Evolutionary conservation across 352 stramenopile genomes (phyloP).

Genomic region (Pythium diclinum): DNA sequence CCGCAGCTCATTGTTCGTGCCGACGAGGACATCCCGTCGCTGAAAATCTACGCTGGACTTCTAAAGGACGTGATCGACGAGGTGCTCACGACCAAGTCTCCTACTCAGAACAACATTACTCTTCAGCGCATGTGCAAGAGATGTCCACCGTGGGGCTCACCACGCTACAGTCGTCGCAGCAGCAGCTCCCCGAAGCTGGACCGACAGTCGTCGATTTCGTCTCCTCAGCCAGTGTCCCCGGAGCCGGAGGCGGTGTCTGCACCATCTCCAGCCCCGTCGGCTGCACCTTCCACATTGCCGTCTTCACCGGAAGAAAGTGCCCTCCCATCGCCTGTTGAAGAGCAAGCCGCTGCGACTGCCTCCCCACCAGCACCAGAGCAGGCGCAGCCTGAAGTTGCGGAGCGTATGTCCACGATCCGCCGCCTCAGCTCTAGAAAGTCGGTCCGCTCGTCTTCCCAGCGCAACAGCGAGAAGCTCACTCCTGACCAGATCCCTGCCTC

Average conservation of each 20-base stretch:
- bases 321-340: neutral
- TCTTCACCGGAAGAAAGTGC: neutral
- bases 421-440: conserved; percentile 22
- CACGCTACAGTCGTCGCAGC: conserved; percentile 20
- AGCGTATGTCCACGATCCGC: conserved; percentile 15
- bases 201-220: conserved; percentile 8
- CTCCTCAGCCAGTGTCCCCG: conserved; percentile 8
- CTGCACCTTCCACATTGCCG: neutral
- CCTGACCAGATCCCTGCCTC: neutral
- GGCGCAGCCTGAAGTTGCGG: conserved; percentile 1
- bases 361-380: neutral
- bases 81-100: conserved; percentile 53
- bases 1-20: conserved; percentile 54
- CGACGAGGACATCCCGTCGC: conserved; percentile 58
- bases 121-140: conserved; percentile 72
- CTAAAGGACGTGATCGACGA: conserved; percentile 78
- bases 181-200: conserved; percentile 38
- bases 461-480: conserved; percentile 9
- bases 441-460: conserved; percentile 14
- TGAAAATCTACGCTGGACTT: conserved; percentile 74
- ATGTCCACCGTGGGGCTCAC: conserved; percentile 42
- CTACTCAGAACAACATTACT: conserved; percentile 66
- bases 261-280: conserved; percentile 11
- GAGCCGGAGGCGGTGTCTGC: conserved; percentile 15
- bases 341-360: neutral